Conservation (phyloP, 2,329 filamentous ascomycete species). For the Alternaria postmessia region DNA sequence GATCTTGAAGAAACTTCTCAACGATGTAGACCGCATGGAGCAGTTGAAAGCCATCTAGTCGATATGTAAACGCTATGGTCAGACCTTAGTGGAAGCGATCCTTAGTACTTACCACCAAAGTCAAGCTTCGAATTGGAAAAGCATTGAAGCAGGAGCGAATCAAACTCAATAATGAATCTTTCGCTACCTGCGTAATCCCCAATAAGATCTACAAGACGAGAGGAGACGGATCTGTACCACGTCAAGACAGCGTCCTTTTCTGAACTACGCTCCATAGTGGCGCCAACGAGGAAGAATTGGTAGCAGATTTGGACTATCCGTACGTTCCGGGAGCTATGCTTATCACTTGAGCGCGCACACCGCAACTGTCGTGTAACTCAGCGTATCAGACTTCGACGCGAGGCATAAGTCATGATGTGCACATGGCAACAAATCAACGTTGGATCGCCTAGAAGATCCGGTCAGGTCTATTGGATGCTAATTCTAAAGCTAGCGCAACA, state of each 20-base stretch:
- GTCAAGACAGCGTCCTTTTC: slow-evolving; percentile 7
- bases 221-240: slow-evolving; percentile 5
- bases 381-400: not conserved
- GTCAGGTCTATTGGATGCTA: not conserved
- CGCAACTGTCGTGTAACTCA: not conserved
- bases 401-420: not conserved
- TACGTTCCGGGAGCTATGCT: slow-evolving; percentile 2
- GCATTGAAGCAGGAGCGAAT: not conserved
- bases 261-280: slow-evolving; percentile 3
- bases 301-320: not conserved
- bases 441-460: not conserved
- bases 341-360: not conserved
- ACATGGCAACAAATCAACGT: slow-evolving; percentile 1
- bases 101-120: not conserved
- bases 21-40: not conserved
- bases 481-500: slow-evolving; percentile 1
- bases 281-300: not conserved
- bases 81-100: too few relatives aligned
- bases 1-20: not conserved
- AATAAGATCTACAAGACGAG: not conserved
- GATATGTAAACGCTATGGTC: slow-evolving; percentile 3
- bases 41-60: not conserved
- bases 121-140: not conserved
- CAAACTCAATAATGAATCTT: not conserved
- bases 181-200: not conserved